Evolutionary conservation across 352 stramenopile genomes (phyloP), one percentile per base, ranked within the genome.

Genomic region (Pythium volutum): DNA sequence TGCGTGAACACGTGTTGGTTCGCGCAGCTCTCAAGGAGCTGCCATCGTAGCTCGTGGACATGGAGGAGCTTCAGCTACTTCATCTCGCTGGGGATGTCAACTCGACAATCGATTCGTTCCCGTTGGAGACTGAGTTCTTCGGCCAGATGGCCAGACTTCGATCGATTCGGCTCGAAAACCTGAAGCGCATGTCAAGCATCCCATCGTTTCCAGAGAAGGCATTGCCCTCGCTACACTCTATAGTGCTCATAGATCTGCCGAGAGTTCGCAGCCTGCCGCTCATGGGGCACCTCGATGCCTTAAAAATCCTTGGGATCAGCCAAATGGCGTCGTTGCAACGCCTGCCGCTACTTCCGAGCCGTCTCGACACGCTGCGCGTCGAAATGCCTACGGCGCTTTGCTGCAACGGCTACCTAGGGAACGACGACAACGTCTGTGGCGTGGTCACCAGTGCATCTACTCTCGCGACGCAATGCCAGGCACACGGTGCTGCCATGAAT

Each of bases 391-490:
- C 38, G 0, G 62, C 48, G n/a, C 33, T 68, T 8, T 68, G 62
- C 31, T 68, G 62, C 62, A 68, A 68, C 26, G 62, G 62, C 1
- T 64, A 60, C 49, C 47, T 63, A 14, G 53, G 36, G 3, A 43
- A 61, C 34, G 29, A 10, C 31, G 31, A 36, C 1, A 11, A 36
- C 14, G 8, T 36, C 31, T 36, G 31, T 36, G 31, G 31, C 31
- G 31, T 12, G 31, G 31, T 36, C 59, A 25, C 39, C 10, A 59
- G 10, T 16, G 10, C 20, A 1, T 41, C 34, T 1, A 29, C 6
- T 1, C 16, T 53, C 8, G 5, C 43, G 14, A 31, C n/a, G 22
- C 46, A 58, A n/a, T 62, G 61, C 39, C 14, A 12, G 2, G 36
- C 22, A 12, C 34, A 47, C n/a, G 36, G 41, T 16, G n/a, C 23